A percentile compares a stretch with the other conserved stretches of the same genome.
Conservation (phyloP, 1,284 basidiomycete genomes). For the Ganoderma lingzhi region DNA sequence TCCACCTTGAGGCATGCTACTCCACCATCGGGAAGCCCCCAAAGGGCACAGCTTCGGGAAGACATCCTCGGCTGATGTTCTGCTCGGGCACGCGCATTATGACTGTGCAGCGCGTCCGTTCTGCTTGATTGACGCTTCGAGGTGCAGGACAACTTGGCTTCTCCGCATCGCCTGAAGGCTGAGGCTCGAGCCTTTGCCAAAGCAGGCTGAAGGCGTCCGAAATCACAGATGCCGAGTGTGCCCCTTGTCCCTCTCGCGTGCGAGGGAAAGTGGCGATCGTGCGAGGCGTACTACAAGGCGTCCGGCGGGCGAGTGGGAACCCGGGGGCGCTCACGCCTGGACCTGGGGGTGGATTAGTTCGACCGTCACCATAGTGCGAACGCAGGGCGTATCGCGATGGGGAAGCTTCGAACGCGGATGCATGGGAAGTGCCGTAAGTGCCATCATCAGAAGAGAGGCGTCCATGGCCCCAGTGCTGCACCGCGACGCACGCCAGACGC, state of each 20-base stretch:
- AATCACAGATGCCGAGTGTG: slow-evolving; percentile 1
- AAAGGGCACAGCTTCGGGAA: slow-evolving; percentile 10
- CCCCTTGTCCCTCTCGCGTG: slow-evolving; percentile 8
- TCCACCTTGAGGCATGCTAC: slow-evolving; percentile 3
- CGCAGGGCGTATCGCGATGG: slow-evolving; percentile 6
- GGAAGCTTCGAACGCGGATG: slow-evolving; percentile 19
- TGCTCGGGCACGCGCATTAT: slow-evolving; percentile 1
- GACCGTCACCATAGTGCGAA: slow-evolving; percentile 2
- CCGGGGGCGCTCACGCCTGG: neutral
- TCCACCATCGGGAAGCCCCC: neutral
- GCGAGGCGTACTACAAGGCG: neutral
- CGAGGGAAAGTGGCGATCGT: slow-evolving; percentile 1
- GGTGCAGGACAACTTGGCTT: neutral
- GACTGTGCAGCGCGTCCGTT: slow-evolving; percentile 14
- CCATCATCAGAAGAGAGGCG: slow-evolving; percentile 17
- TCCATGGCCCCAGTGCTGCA: slow-evolving; percentile 14
- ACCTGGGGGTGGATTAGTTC: neutral
- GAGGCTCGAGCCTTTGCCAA: neutral
- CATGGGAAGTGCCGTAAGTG: slow-evolving; percentile 24
- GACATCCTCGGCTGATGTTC: slow-evolving; percentile 1
- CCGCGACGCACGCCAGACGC: slow-evolving; percentile 1
- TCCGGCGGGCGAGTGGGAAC: neutral
- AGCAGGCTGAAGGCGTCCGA: neutral
- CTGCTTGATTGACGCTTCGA: slow-evolving; percentile 24
- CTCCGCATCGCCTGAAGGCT: neutral